Evolutionary conservation across 306 rosid species (phyloP), one percentile per base, ranked within the genome.

Genomic region (Vigna unguiculata): DNA sequence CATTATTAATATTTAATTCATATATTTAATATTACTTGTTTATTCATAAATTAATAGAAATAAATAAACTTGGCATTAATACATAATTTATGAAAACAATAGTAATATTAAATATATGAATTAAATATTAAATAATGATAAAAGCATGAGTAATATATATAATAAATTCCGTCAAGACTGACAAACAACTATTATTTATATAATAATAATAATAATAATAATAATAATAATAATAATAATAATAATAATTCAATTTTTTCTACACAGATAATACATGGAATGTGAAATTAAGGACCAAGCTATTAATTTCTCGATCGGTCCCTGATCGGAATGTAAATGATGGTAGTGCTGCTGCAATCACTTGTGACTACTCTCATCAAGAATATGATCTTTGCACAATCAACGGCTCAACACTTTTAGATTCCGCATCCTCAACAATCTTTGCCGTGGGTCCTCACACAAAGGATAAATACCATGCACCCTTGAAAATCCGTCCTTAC

Each of bases 381-480:
- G 24, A 17, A 0, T 83, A 67, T 2, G 96, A 90, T 70, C 49
- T 88, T 0, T 88, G 96, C 81, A 63, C 57, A 13, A 47, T 87
- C 58, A 78, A 66, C 12, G 49, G 76, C 14, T 71, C 88, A 60
- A 75, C 80, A 1, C 81, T 87, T 9, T 16, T 88, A 51, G 86
- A 85, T 24, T 81, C 78, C 1, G 1, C 59, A 11, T 64, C 71
- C 2, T 78, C 63, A 3, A 85, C 85, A n/a, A 54, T 90, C 30
- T 88, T 15, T 48, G 15, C 66, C 4, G 13, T 77, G 77, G 67
- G 32, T 51, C 53, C 58, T 7, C 11, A 64, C 7, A 30, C 52
- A 1, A 16, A 25, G 0, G 17, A 63, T 58, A 76, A 66, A 22
- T 49, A 71, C 4, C n/a, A 49, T 9, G 3, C 11, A 16, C 2